phyloP scores from a whole-genome alignment of 768 basidiomycete species.

The Boletus subparvulus region DNA sequence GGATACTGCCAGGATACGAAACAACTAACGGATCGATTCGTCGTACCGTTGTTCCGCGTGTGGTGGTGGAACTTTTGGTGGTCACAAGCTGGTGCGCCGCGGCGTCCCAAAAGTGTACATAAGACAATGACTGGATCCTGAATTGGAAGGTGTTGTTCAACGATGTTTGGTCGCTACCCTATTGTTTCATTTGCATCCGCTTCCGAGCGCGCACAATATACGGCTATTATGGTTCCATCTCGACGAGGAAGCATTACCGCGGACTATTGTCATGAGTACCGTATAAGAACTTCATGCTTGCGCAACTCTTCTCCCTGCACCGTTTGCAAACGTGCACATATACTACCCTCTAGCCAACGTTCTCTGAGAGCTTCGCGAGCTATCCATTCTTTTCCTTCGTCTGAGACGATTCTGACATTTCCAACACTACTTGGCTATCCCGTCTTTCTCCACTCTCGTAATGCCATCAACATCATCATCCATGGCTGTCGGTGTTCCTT shows the following conservation, averaged over 20 bases:
- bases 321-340: background rate
- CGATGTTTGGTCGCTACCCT: constrained; percentile 4
- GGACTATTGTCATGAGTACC: constrained; percentile 13
- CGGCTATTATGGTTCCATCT: background rate
- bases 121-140: constrained; percentile 8
- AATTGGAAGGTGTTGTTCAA: constrained; percentile 24
- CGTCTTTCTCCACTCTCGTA: background rate
- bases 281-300: constrained; percentile 20
- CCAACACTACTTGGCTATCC: background rate
- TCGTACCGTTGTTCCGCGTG: background rate
- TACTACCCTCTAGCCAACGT: constrained; percentile 9
- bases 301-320: background rate
- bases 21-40: background rate
- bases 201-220: background rate
- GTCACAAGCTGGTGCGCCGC: background rate
- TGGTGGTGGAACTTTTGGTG: background rate
- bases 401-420: constrained; percentile 22
- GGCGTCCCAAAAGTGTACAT: background rate
- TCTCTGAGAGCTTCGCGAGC: constrained; percentile 23
- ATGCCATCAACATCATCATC: constrained; percentile 11
- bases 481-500: constrained; percentile 6
- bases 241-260: background rate
- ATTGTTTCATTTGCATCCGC: constrained; percentile 11
- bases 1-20: background rate
- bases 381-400: constrained; percentile 28